phyloP scores from a whole-genome alignment of 148 eudicot species.

The Agrostemma githago region DNA sequence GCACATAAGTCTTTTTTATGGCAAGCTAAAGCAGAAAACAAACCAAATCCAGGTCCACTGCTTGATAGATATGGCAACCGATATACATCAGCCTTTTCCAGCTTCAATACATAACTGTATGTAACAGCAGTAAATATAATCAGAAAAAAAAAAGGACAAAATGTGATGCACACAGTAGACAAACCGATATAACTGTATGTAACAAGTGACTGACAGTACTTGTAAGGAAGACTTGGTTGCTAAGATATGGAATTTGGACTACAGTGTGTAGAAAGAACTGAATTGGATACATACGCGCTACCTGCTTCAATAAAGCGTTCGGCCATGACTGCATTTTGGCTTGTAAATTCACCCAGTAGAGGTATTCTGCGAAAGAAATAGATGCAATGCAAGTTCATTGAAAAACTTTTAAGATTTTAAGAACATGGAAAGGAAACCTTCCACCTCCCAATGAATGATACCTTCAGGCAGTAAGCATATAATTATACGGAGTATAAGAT shows the following conservation, averaged over 20 bases:
- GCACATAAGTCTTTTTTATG: neutral
- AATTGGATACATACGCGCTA: conserved; percentile 96
- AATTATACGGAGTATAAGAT: neutral
- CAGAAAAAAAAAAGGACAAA: conserved; percentile 5
- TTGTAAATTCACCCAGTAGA: conserved; percentile 81
- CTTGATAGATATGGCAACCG: conserved; percentile 85
- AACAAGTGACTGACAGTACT: neutral
- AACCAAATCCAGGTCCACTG: conserved; percentile 97
- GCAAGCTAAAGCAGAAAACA: conserved; percentile 29
- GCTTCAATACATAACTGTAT: conserved; percentile 85
- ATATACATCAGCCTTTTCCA: conserved; percentile 97
- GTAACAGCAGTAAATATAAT: conserved; percentile 19
- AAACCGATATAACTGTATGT: neutral
- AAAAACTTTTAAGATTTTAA: neutral
- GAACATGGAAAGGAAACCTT: neutral
- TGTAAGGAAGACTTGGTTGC: neutral
- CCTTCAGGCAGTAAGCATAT: neutral
- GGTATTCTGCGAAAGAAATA: conserved; percentile 52
- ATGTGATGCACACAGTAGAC: neutral
- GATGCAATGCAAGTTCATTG: conserved; percentile 8
- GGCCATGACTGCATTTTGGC: conserved; percentile 92
- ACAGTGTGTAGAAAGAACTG: conserved; percentile 14
- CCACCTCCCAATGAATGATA: neutral
- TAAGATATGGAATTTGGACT: neutral
- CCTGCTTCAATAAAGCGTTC: conserved; percentile 99